Conservation (phyloP, 441 rosid genomes). For the Croton setiger region DNA sequence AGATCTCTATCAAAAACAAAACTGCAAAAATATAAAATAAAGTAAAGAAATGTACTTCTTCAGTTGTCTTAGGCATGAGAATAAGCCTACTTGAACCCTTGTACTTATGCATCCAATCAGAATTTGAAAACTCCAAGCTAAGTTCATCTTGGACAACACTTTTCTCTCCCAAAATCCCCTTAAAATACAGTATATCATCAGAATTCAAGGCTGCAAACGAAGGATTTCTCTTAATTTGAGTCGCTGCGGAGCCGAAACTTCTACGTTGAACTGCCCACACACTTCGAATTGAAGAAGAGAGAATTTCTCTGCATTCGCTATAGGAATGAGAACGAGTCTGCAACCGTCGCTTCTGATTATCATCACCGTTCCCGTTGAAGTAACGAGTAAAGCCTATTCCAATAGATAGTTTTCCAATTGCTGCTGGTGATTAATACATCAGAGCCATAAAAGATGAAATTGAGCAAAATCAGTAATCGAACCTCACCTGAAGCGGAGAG, state of each 20-base stretch:
- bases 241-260: conserved; percentile 42
- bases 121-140: conserved; percentile 58
- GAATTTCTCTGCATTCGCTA: conserved; percentile 6
- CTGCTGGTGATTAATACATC: background rate
- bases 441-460: background rate
- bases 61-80: conserved; percentile 66
- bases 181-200: conserved; percentile 62
- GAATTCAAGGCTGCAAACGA: conserved; percentile 37
- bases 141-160: conserved; percentile 79
- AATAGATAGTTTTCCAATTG: background rate
- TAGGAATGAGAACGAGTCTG: conserved; percentile 7
- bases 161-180: conserved; percentile 61
- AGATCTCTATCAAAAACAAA: background rate
- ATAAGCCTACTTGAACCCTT: conserved; percentile 78
- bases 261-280: conserved; percentile 24
- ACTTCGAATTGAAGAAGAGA: background rate
- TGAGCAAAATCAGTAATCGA: background rate
- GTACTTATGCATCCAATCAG: conserved; percentile 89
- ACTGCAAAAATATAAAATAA: background rate
- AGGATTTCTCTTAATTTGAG: conserved; percentile 50
- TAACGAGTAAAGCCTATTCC: conserved; percentile 29
- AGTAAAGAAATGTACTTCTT: conserved; percentile 47
- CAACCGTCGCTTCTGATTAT: conserved; percentile 19
- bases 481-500: conserved; percentile 33
- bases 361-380: conserved; percentile 20